phyloP scores from a whole-genome alignment of 495 filamentous ascomycete genomes.

The Terfezia boudieri region DNA sequence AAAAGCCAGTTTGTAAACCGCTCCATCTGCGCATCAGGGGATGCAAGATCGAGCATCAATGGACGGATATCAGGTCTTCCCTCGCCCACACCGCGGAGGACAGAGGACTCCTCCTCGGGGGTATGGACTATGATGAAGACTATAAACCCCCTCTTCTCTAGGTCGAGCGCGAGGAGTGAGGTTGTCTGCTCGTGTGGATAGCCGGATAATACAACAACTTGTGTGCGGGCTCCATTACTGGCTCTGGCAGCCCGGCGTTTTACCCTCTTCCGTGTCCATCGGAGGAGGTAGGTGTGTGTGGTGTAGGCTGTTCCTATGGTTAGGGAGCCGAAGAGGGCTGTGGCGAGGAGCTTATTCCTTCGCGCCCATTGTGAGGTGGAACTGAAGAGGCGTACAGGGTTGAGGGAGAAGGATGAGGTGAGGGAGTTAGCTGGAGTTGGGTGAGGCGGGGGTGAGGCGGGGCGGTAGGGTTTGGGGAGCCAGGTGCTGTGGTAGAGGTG shows the following conservation, averaged over 20 bases:
- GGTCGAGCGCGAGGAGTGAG: constrained; percentile 53
- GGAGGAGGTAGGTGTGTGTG: background rate
- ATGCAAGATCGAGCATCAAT: constrained; percentile 58
- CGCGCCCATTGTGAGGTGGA: constrained; percentile 28
- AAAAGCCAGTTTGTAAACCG: constrained; percentile 44
- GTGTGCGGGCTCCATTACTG: constrained; percentile 61
- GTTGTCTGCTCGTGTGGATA: constrained; percentile 55
- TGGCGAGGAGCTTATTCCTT: constrained; percentile 29
- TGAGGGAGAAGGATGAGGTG: constrained; percentile 45
- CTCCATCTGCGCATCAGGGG: constrained; percentile 36
- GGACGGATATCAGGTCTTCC: constrained; percentile 53
- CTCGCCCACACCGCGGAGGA: constrained; percentile 39
- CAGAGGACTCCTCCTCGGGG: constrained; percentile 56
- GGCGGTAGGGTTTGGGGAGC: constrained; percentile 45
- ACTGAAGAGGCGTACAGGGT: constrained; percentile 17
- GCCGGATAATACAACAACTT: constrained; percentile 75
- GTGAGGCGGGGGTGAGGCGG: constrained; percentile 28
- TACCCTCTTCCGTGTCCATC: background rate
- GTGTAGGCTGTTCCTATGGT: constrained; percentile 1
- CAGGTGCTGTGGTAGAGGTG: constrained; percentile 39
- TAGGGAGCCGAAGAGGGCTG: constrained; percentile 1
- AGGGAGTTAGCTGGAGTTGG: constrained; percentile 27
- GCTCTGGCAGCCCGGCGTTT: constrained; percentile 54
- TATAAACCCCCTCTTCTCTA: constrained; percentile 82
- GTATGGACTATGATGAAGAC: constrained; percentile 70